phyloP scores from a whole-genome alignment of 2,329 filamentous ascomycete species.

The Hypoxylon sp. region DNA sequence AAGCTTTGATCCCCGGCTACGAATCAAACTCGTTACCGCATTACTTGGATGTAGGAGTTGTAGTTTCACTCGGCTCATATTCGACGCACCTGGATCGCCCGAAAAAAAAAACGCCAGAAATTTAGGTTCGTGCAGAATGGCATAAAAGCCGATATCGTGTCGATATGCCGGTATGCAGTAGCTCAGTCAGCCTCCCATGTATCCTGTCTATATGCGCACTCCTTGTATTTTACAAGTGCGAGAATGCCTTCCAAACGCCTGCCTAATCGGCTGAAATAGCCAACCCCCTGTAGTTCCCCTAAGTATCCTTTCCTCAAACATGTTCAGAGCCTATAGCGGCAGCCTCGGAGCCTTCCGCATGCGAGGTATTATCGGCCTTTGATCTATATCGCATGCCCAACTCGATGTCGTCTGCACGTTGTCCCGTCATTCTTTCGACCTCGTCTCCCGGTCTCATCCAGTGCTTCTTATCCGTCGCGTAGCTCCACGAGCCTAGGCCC shows the following conservation, averaged over 20 bases:
- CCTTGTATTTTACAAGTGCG: conserved; percentile 19
- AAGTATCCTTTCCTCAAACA: conserved; percentile 17
- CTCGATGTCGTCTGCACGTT: conserved; percentile 48
- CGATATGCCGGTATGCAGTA: background rate
- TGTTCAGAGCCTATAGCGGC: conserved; percentile 4
- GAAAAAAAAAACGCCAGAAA: background rate
- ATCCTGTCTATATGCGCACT: conserved; percentile 22
- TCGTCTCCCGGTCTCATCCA: conserved; percentile 45
- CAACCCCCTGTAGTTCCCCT: conserved; percentile 9
- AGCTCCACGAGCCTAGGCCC: conserved; percentile 73
- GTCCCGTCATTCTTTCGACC: conserved; percentile 39
- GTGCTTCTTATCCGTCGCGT: conserved; percentile 60
- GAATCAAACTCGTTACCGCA: background rate
- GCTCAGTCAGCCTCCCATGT: background rate
- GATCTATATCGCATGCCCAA: conserved; percentile 46
- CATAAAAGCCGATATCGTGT: conserved; percentile 14
- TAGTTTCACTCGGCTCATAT: background rate
- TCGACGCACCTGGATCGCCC: background rate
- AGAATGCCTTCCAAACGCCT: conserved; percentile 20
- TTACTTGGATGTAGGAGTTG: background rate
- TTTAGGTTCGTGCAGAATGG: background rate
- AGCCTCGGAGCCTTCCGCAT: conserved; percentile 17
- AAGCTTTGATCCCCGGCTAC: background rate
- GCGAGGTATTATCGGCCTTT: conserved; percentile 27
- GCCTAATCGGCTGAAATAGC: conserved; percentile 17